Percentiles rank a stretch among this genome's conserved stretches.
Conservation (phyloP, 1,139 yeast genomes). For the Yamadazyma conglobata region DNA sequence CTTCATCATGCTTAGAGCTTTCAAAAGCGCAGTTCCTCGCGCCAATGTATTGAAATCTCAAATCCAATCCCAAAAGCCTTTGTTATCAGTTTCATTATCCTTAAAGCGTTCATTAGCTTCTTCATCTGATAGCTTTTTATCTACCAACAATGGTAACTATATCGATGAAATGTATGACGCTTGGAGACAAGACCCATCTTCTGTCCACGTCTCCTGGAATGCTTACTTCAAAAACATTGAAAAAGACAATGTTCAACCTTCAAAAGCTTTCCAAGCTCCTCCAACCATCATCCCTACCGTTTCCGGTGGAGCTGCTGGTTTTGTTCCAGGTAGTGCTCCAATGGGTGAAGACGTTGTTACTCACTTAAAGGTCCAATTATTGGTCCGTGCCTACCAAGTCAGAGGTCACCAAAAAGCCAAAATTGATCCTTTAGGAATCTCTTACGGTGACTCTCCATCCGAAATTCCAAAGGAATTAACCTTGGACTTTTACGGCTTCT, state of each 20-base stretch:
- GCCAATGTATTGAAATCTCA: constrained; percentile 23
- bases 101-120: constrained; percentile 71
- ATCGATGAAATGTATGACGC: constrained; percentile 97
- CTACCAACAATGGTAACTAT: constrained; percentile 83
- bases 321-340: constrained; percentile 45
- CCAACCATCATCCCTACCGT: constrained; percentile 80
- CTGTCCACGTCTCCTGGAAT: constrained; percentile 96
- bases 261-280: constrained; percentile 83
- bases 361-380: constrained; percentile 91
- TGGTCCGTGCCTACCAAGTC: constrained; percentile 97
- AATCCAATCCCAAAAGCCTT: constrained; percentile 9
- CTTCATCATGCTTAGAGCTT: constrained; percentile 46
- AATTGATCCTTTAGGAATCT: constrained; percentile 89
- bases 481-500: constrained; percentile 85
- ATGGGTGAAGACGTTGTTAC: constrained; percentile 66
- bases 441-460: constrained; percentile 65
- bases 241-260: constrained; percentile 61
- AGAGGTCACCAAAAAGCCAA: constrained; percentile 96
- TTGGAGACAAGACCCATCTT: constrained; percentile 84
- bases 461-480: constrained; percentile 81
- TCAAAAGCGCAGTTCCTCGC: constrained; percentile 39
- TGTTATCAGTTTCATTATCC: constrained; percentile 11
- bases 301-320: constrained; percentile 67
- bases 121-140: constrained; percentile 66
- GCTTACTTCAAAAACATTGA: constrained; percentile 91